Conservation (phyloP, 2,329 filamentous ascomycete genomes). For the Aspergillus pseudotamarii region DNA sequence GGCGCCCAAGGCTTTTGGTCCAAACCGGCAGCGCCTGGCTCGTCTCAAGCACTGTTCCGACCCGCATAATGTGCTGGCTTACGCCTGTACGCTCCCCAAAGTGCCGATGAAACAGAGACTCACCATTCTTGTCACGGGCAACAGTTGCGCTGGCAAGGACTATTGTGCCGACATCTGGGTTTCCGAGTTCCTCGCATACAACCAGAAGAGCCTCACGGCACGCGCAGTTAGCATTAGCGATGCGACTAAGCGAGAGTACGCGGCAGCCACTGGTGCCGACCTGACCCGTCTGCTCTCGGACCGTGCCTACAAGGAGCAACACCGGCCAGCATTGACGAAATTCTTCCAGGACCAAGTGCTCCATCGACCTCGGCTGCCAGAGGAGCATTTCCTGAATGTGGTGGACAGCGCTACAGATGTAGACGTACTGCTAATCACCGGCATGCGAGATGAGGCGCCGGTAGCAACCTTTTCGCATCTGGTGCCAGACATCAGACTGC, state of each 20-base stretch:
- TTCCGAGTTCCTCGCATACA: constrained; percentile 37
- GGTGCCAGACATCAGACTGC: constrained; percentile 54
- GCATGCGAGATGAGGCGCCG: constrained; percentile 64
- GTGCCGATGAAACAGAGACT: constrained; percentile 44
- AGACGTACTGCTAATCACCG: not conserved
- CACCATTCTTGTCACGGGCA: constrained; percentile 58
- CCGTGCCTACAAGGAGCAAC: constrained; percentile 64
- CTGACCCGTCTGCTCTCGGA: constrained; percentile 53
- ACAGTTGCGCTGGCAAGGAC: constrained; percentile 51
- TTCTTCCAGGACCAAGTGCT: constrained; percentile 55
- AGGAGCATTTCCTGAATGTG: constrained; percentile 35
- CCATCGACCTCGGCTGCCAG: constrained; percentile 49
- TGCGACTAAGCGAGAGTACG: constrained; percentile 60
- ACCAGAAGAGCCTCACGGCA: constrained; percentile 36
- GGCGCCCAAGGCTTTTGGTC: constrained; percentile 59
- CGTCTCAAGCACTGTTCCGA: constrained; percentile 56
- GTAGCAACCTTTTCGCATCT: constrained; percentile 58
- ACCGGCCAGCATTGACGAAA: constrained; percentile 54
- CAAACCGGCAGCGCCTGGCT: constrained; percentile 54
- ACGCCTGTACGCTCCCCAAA: constrained; percentile 58
- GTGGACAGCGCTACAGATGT: too few species aligned
- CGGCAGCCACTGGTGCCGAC: constrained; percentile 52
- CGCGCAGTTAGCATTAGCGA: constrained; percentile 60
- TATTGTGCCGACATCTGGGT: constrained; percentile 46
- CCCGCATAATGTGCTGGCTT: constrained; percentile 55